Evolutionary conservation across 768 basidiomycete species (phyloP), one percentile per base, ranked within the genome.

Genomic region (Lactarius psammicola): DNA sequence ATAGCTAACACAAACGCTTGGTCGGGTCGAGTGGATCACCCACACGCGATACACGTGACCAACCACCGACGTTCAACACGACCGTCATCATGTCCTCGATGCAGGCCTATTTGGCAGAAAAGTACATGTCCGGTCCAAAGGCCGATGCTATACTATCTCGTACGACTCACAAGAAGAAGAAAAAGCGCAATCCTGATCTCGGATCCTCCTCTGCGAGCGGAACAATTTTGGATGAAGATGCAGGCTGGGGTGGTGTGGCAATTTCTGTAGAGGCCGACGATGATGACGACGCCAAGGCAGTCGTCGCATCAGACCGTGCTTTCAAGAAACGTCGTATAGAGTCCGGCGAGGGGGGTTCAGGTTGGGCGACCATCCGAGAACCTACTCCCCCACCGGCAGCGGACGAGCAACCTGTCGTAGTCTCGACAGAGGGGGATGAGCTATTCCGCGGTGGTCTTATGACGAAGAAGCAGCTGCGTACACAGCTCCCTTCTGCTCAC

Each of bases 101-200:
- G 79, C 88, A 94, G 75, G 81, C 91, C 28, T 95, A 95, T 75
- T 83, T 95, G 20, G 93, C 93, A 0, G 84, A 88, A 69, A 93
- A 92, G 68, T 98, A 98, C 79, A 96, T 98, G 95, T 88, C 94
- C 6, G 96, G 96, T 1, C 87, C 93, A 0, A 98, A 98, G 72
- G 94, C 95, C 2, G 96, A 98, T 70, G 95, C 94, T 7, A 98
- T 98, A 68, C 81, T 98, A 9, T 81, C 94, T 4, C 85, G 85
- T 54, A 75, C 83, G 0, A 80, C 77, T 2, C 78, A 79, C 0
- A 82, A 82, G 74, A 89, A 88, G 76, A 91, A 89, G 79, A 93
- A 92, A 81, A 93, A 90, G 77, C 83, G 87, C 60, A 90, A 89
- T 76, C 81, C 76, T 15, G 76, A 76, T 9, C 70, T 60, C 51